A percentile compares a stretch with the other conserved stretches of the same genome.
These are phyloP conservation scores for Termitomyces sp. DNA, from an alignment of 1,284 basidiomycete genomes.

Conservation along the genomic window DNA sequence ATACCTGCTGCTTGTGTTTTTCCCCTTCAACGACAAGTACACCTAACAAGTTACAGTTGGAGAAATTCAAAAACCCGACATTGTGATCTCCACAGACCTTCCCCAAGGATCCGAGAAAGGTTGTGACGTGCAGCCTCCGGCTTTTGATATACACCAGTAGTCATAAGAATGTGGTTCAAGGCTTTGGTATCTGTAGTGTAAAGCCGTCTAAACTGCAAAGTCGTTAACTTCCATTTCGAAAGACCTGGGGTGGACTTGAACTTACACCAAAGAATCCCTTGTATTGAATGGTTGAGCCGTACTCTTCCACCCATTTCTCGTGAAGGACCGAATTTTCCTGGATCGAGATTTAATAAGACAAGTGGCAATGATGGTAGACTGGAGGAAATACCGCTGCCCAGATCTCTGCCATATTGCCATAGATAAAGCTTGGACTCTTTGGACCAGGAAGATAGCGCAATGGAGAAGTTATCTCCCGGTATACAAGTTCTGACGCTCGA, in stretches of 20 bases:
- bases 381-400: slow-evolving; percentile 27
- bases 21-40: slow-evolving; percentile 43
- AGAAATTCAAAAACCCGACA: slow-evolving; percentile 40
- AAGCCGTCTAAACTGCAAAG: slow-evolving; percentile 32
- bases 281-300: slow-evolving; percentile 48
- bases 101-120: slow-evolving; percentile 39
- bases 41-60: slow-evolving; percentile 47
- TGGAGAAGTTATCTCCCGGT: slow-evolving; percentile 19
- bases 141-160: slow-evolving; percentile 43
- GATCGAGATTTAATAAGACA: not conserved
- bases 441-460: slow-evolving; percentile 22
- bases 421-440: slow-evolving; percentile 41
- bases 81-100: slow-evolving; percentile 28
- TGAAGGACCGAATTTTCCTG: slow-evolving; percentile 38
- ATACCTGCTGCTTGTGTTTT: slow-evolving; percentile 45
- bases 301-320: slow-evolving; percentile 51
- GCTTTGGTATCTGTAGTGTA: slow-evolving; percentile 46
- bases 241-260: not conserved
- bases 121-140: slow-evolving; percentile 29
- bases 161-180: slow-evolving; percentile 43
- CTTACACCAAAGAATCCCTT: slow-evolving; percentile 43
- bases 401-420: slow-evolving; percentile 47
- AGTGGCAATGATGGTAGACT: not conserved
- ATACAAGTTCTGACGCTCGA: slow-evolving; percentile 12
- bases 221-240: not conserved